Evolutionary conservation across 164 flowering plant species (phyloP).

Genomic region (Litsea cubeba): DNA sequence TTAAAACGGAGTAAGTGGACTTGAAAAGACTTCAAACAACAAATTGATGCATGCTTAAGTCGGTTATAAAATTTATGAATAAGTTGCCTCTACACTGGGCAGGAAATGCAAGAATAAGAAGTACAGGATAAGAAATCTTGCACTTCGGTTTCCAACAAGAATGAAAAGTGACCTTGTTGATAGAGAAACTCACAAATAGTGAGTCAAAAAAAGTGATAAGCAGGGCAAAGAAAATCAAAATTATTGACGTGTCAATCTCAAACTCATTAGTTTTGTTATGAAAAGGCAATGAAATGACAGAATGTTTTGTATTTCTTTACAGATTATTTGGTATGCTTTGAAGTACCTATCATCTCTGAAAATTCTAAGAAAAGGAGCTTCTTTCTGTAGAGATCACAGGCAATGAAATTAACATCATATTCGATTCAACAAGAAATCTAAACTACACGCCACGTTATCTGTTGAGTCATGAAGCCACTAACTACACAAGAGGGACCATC

Average conservation of each 20-base stretch:
- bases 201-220: background rate
- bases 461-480: too few relatives aligned
- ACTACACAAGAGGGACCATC: too few relatives aligned
- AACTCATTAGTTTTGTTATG: background rate
- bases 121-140: background rate
- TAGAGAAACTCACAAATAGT: background rate
- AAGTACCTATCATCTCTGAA: too few relatives aligned
- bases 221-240: background rate
- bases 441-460: background rate
- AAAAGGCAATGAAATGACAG: background rate
- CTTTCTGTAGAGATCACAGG: background rate
- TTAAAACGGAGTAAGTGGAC: background rate
- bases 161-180: background rate
- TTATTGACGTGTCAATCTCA: too few relatives aligned
- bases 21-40: background rate
- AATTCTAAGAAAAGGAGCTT: too few relatives aligned
- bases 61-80: background rate
- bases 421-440: background rate
- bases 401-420: background rate
- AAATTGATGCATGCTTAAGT: slow-evolving; percentile 4
- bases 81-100: background rate
- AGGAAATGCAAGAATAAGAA: background rate
- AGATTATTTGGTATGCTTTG: background rate
- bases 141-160: background rate
- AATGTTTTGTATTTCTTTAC: background rate